Conservation (phyloP, 208 protist genomes). For the Entamoeba dispar region DNA sequence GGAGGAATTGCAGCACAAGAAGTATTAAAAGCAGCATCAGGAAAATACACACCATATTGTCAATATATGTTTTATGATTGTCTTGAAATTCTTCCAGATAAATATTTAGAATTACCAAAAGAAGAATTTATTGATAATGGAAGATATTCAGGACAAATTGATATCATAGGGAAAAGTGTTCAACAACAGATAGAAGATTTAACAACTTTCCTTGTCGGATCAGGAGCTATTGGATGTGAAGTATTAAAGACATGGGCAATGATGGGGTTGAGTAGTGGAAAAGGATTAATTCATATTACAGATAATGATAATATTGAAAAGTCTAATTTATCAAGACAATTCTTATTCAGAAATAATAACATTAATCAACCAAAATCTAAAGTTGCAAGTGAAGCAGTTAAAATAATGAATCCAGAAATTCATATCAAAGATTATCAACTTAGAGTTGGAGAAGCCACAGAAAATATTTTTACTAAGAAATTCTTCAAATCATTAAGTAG, state of each 20-base stretch:
- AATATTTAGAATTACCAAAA: background rate
- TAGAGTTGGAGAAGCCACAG: constrained; percentile 71
- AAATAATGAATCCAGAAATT: constrained; percentile 69
- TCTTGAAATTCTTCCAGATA: constrained; percentile 21
- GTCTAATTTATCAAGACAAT: constrained; percentile 95
- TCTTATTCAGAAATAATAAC: constrained; percentile 84
- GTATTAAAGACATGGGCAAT: constrained; percentile 84
- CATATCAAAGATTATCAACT: constrained; percentile 22
- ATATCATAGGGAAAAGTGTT: constrained; percentile 66
- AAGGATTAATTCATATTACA: constrained; percentile 66
- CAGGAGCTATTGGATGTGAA: constrained; percentile 90
- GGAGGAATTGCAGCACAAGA: constrained; percentile 48
- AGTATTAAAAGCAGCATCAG: constrained; percentile 38
- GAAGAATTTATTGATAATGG: constrained; percentile 10
- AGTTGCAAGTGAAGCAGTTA: constrained; percentile 58
- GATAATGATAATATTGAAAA: constrained; percentile 98
- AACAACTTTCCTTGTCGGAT: constrained; percentile 68
- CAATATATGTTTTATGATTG: constrained; percentile 38
- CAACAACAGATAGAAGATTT: constrained; percentile 1
- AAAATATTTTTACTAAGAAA: constrained; percentile 66
- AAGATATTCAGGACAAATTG: constrained; percentile 69
- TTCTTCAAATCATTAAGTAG: constrained; percentile 73
- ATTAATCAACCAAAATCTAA: constrained; percentile 73
- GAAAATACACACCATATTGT: constrained; percentile 45
- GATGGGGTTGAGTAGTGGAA: constrained; percentile 61